Evolutionary conservation across 768 basidiomycete species (phyloP).

Genomic region (Collybia sordida): DNA sequence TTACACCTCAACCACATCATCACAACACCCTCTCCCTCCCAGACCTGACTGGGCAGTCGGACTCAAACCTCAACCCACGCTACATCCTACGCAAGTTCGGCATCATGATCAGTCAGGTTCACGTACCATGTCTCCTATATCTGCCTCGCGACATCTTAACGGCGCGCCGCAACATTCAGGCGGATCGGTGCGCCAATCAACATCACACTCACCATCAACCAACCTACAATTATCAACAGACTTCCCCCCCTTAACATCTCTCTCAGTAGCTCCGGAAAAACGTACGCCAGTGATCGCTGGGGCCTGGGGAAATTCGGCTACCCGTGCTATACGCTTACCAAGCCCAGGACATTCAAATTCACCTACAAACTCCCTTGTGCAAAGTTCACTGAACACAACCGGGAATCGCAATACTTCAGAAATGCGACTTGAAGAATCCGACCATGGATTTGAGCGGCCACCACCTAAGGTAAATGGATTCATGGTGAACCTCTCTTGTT

Average conservation of each 20-base stretch:
- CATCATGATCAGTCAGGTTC: conserved; percentile 53
- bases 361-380: conserved; percentile 28
- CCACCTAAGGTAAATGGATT: conserved; percentile 38
- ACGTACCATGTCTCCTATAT: conserved; percentile 41
- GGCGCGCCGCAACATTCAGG: conserved; percentile 30
- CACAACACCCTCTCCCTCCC: conserved; percentile 74
- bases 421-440: conserved; percentile 42
- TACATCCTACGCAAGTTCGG: conserved; percentile 49
- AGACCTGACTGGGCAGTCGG: conserved; percentile 91
- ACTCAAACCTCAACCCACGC: conserved; percentile 71
- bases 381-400: conserved; percentile 26
- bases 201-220: conserved; percentile 32
- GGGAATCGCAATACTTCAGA: conserved; percentile 17
- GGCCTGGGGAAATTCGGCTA: conserved; percentile 67
- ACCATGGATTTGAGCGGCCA: conserved; percentile 46
- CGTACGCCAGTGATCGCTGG: conserved; percentile 56
- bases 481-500: background rate
- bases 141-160: conserved; percentile 35
- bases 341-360: conserved; percentile 24
- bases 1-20: conserved; percentile 72
- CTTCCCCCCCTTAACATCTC: conserved; percentile 66
- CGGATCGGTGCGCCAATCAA: conserved; percentile 22
- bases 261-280: conserved; percentile 44
- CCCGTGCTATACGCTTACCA: conserved; percentile 50
- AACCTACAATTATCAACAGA: conserved; percentile 53